phyloP scores from a whole-genome alignment of 2,329 filamentous ascomycete genomes.

The Grosmannia serpens region DNA sequence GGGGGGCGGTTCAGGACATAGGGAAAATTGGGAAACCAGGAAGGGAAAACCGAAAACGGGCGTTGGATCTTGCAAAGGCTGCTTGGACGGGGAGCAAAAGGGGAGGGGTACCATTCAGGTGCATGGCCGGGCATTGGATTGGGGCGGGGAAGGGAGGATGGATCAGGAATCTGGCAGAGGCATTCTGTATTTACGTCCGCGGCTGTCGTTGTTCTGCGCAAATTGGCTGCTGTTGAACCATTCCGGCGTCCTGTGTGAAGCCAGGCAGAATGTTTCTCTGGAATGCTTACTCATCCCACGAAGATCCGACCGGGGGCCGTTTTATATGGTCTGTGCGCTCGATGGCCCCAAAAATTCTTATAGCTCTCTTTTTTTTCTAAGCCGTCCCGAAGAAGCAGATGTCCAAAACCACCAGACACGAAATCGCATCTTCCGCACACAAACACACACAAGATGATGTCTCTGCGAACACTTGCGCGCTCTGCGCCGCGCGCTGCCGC shows the following conservation, averaged over 20 bases:
- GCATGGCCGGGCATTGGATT: neutral
- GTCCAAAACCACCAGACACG: neutral
- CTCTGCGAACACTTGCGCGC: slow-evolving; percentile 53
- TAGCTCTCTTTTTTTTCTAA: slow-evolving; percentile 2
- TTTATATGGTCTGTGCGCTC: neutral
- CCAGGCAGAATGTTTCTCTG: neutral
- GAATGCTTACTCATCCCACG: neutral
- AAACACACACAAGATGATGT: slow-evolving; percentile 53
- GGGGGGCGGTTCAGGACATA: too few relatives aligned
- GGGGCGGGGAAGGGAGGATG: too few relatives aligned
- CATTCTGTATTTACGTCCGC: too few relatives aligned
- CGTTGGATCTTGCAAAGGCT: neutral
- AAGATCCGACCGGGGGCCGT: neutral
- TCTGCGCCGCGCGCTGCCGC: slow-evolving; percentile 53
- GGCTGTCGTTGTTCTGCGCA: neutral
- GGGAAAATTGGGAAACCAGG: neutral
- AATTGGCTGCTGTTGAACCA: neutral
- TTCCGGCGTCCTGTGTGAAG: neutral
- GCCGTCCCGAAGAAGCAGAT: neutral
- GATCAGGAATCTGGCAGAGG: too few relatives aligned
- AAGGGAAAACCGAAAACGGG: neutral
- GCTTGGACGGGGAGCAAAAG: neutral
- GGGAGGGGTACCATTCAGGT: neutral
- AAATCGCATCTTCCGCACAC: neutral
- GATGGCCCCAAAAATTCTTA: neutral